A percentile compares a stretch with the other conserved stretches of the same genome.
Evolutionary conservation across 192 early-diverging fungal genomes (phyloP).

Genomic region (Backusella sp.): DNA sequence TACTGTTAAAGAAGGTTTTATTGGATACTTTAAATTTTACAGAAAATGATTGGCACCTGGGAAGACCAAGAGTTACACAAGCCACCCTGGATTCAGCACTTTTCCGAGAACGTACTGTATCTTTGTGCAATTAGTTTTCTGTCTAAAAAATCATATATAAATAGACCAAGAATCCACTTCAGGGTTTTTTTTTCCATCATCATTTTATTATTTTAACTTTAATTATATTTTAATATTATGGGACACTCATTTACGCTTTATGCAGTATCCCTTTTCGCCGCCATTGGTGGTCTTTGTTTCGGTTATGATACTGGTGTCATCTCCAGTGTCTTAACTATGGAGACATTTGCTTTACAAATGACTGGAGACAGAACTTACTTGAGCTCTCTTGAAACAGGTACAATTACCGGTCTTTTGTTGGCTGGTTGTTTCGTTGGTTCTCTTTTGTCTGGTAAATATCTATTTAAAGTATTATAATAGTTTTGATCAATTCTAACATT

Average conservation of each 20-base stretch:
- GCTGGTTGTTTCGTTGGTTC: slow-evolving; percentile 75
- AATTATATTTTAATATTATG: slow-evolving; percentile 5
- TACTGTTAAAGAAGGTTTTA: background rate
- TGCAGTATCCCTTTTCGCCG: slow-evolving; percentile 38
- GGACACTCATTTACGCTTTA: slow-evolving; percentile 12
- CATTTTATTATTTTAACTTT: background rate
- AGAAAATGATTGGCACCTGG: background rate
- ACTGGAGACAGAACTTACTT: background rate
- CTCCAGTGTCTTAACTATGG: slow-evolving; percentile 61
- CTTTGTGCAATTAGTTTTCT: background rate
- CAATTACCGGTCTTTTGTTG: slow-evolving; percentile 59
- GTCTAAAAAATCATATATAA: slow-evolving; percentile 6
- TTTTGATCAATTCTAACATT: background rate
- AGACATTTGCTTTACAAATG: slow-evolving; percentile 31
- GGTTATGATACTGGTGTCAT: slow-evolving; percentile 74
- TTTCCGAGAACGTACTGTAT: background rate
- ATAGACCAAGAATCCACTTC: background rate
- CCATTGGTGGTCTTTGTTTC: slow-evolving; percentile 60
- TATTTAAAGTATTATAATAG: background rate
- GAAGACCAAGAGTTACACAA: slow-evolving; percentile 1
- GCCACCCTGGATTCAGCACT: background rate
- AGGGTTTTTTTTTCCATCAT: slow-evolving; percentile 6
- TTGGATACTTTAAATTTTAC: background rate
- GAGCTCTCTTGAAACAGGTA: slow-evolving; percentile 10
- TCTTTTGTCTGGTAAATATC: slow-evolving; percentile 50